phyloP scores from a whole-genome alignment of 495 filamentous ascomycete genomes.

The Lepidopterella palustris region DNA sequence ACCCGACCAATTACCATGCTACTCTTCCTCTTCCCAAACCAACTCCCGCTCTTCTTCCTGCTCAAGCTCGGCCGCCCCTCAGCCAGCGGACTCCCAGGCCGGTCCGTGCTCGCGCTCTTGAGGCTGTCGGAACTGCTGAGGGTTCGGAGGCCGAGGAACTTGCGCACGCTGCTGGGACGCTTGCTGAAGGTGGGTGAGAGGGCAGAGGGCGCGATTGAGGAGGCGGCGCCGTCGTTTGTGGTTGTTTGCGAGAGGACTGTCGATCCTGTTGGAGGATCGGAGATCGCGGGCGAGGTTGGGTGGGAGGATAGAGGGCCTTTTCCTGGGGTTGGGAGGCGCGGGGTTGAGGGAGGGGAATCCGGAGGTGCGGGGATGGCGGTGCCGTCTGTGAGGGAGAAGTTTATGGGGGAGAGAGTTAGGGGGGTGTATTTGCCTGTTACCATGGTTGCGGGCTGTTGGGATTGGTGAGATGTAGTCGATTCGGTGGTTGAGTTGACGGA shows the following conservation, averaged over 20 bases:
- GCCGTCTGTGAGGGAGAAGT: constrained; percentile 37
- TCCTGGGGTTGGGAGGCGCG: constrained; percentile 36
- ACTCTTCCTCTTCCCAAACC: constrained; percentile 35
- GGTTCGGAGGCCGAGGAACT: constrained; percentile 28
- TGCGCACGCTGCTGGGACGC: constrained; percentile 32
- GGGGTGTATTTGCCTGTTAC: constrained; percentile 1
- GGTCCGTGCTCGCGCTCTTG: constrained; percentile 8
- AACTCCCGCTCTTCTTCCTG: constrained; percentile 29
- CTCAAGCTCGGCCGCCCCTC: constrained; percentile 13
- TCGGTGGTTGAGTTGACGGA: neutral
- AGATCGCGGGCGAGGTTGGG: constrained; percentile 30
- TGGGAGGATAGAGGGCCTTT: constrained; percentile 38
- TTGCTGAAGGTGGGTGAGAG: constrained; percentile 14
- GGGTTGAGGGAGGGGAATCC: constrained; percentile 29
- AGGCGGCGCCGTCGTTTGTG: constrained; percentile 1
- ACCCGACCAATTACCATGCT: constrained; percentile 21
- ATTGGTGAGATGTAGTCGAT: neutral
- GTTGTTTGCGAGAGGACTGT: constrained; percentile 13
- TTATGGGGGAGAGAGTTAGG: constrained; percentile 28
- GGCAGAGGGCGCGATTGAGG: constrained; percentile 21
- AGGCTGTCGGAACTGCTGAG: constrained; percentile 24
- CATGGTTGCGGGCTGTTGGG: neutral
- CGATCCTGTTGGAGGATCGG: constrained; percentile 6
- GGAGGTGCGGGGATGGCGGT: constrained; percentile 36
- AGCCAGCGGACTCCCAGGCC: constrained; percentile 23